Percentiles rank a stretch among this genome's conserved stretches.
Conservation (phyloP, 352 stramenopile species). For the Saprolegnia parasitica region DNA sequence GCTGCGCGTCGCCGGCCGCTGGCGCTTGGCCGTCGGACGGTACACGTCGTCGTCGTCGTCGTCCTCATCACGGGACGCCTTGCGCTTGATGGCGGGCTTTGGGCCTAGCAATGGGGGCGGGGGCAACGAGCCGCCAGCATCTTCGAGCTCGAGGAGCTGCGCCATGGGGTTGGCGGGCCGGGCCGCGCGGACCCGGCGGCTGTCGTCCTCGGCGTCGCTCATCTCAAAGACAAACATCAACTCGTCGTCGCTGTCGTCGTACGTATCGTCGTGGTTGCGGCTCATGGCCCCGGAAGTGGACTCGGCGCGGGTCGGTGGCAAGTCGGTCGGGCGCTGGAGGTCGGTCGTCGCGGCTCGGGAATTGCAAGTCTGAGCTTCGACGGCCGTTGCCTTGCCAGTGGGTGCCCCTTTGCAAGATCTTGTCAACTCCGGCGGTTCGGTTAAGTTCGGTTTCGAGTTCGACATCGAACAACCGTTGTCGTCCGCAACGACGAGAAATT, state of each 20-base stretch:
- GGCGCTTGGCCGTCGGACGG: not conserved
- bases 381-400: not conserved
- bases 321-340: not conserved
- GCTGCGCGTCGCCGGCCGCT: no score
- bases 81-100: not conserved
- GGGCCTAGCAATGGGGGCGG: not conserved
- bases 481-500: no score
- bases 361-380: not conserved
- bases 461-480: no score
- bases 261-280: not conserved
- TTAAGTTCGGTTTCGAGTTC: not conserved
- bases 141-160: not conserved
- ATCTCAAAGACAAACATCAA: not conserved
- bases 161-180: not conserved
- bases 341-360: not conserved
- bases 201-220: not conserved
- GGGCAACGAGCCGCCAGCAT: not conserved
- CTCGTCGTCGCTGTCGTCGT: not conserved
- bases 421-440: not conserved
- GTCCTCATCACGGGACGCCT: not conserved
- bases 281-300: not conserved
- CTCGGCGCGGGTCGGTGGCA: not conserved
- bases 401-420: conserved; percentile 1
- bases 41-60: not conserved
- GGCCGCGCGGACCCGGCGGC: no score